Base-by-base conservation (phyloP, 2,329 filamentous ascomycete genomes). In the Coccinonectria pachysandricola region DNA sequence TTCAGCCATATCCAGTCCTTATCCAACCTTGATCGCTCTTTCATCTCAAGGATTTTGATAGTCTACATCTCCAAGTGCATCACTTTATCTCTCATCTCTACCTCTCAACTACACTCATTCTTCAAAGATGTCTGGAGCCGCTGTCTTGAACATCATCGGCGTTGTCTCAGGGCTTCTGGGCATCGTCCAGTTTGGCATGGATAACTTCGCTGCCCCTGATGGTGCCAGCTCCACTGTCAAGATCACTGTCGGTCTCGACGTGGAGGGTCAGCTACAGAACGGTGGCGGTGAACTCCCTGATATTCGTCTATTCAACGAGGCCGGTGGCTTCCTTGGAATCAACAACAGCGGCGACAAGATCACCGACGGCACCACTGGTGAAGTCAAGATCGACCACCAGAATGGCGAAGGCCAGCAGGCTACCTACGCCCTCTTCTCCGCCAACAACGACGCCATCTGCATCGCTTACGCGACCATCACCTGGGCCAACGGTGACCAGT, bases 371-470 rank as follows among this genome's bases (percentile, higher is more conserved):
- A 19, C 9, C 4, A 21, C 17, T 6, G 21, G 13, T 7, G 21
- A 21, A n/a, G 21, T 34, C 12, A 24, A 29, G 12, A 16, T 34
- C 14, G 14, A 17, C 7, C 24, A 25, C 14, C 15, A 27, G 7
- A 13, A 19, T 16, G 21, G 17, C 5, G 24, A 25, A n/a, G 27
- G 27, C 6, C 31, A 34, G 13, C 31, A 34, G 21, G 23, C 31
- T 2, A 15, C 31, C 2, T 34, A 34, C 15, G 24, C 31, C 12
- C 21, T 34, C 7, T 24, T 34, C 14, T 30, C 31, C 10, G 31
- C 27, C 22, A 35, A 39, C 26, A 16, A 26, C 12, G 28, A 39
- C 26, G 27, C 36, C 12, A 34, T 39, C 19, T 39, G 36, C 28
- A 31, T 39, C 13, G 36, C 36, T 19, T 39, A 32, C 21, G 19